Evolutionary conservation across 2,329 filamentous ascomycete genomes (phyloP).

Genomic region (Fusarium nygamai): DNA sequence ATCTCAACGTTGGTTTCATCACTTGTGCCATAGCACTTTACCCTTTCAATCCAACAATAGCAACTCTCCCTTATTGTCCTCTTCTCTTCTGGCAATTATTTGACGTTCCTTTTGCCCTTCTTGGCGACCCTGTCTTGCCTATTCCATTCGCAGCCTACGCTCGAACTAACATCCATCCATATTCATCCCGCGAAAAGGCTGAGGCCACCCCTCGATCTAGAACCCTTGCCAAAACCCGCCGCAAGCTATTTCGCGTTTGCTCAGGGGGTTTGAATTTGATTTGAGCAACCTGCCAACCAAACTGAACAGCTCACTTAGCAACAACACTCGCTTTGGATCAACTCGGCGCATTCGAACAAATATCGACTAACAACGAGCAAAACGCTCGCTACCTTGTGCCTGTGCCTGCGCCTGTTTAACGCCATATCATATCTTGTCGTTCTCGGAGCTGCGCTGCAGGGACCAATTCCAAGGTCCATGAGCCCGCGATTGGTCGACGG

Average conservation of each 20-base stretch:
- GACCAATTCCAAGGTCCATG: constrained; percentile 37
- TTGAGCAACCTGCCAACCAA: constrained; percentile 28
- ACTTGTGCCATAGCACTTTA: not conserved
- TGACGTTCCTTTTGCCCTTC: not conserved
- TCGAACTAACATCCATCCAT: constrained; percentile 13
- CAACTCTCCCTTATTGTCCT: constrained; percentile 4
- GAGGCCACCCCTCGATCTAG: constrained; percentile 45
- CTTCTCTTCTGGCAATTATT: not conserved
- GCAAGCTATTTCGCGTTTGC: constrained; percentile 44
- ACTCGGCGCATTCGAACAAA: constrained; percentile 8
- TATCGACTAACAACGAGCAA: not conserved
- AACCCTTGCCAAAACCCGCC: constrained; percentile 41
- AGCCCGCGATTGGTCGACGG: constrained; percentile 41
- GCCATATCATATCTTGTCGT: not conserved
- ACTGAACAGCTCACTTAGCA: constrained; percentile 35
- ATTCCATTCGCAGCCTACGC: not conserved
- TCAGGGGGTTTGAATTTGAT: constrained; percentile 43
- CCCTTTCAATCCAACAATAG: constrained; percentile 12
- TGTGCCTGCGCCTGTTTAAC: not conserved
- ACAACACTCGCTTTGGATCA: constrained; percentile 20
- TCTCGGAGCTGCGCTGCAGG: constrained; percentile 16
- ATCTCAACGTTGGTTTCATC: constrained; percentile 1
- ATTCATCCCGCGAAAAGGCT: constrained; percentile 40
- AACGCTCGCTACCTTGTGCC: not conserved
- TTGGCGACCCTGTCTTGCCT: not conserved